These are phyloP conservation scores for Talaromyces rugulosus DNA, from an alignment of 2,329 filamentous ascomycete species.

Conservation along the genomic window DNA sequence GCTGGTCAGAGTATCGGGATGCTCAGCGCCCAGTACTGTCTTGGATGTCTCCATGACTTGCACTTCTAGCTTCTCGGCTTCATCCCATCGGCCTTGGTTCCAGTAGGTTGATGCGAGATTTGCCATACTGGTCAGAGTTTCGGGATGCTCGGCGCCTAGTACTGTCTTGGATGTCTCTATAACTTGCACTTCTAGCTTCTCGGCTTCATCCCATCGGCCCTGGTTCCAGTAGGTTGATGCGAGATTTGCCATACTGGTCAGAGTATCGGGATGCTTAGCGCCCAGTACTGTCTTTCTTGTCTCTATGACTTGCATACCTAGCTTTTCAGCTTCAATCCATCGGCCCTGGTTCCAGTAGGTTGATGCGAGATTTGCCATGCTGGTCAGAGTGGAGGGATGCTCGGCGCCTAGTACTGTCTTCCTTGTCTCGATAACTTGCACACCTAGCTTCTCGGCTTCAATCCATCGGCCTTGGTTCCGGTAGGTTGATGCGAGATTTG, in stretches of 20 bases:
- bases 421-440: conserved; percentile 12
- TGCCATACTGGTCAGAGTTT: conserved; percentile 19
- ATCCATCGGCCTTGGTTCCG: conserved; percentile 13
- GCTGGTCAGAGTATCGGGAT: no score
- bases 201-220: background rate
- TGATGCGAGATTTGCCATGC: no score
- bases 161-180: background rate
- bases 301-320: conserved; percentile 14
- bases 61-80: background rate
- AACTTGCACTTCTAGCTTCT: background rate
- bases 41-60: conserved; percentile 13
- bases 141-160: conserved; percentile 7
- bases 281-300: conserved; percentile 16
- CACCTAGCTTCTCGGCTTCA: conserved; percentile 17
- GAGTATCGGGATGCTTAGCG: conserved; percentile 15
- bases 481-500: background rate
- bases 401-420: conserved; percentile 15
- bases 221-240: conserved; percentile 8
- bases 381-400: no score
- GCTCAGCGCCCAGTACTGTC: conserved; percentile 13
- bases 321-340: conserved; percentile 17
- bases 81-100: background rate
- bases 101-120: conserved; percentile 6
- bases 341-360: conserved; percentile 10
- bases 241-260: conserved; percentile 17